These are phyloP conservation scores for Ottelia alismoides DNA, from an alignment of 106 monocot genomes.

Conservation along the genomic window DNA sequence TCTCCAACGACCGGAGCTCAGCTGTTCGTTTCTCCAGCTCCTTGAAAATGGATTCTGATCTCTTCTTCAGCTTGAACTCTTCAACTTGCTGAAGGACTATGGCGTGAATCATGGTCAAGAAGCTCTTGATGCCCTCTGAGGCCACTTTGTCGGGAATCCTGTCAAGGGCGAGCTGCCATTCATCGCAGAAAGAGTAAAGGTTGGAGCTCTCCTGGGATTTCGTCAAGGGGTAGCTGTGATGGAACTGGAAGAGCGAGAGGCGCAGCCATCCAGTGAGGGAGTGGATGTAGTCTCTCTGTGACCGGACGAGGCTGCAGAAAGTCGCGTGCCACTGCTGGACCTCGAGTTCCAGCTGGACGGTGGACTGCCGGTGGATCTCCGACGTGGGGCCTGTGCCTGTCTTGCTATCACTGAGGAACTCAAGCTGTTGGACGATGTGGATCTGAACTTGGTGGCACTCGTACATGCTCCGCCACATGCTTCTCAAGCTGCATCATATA, in stretches of 20 bases:
- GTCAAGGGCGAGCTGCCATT: too few species aligned
- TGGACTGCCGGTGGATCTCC: slow-evolving; percentile 47
- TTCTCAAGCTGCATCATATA: too few species aligned
- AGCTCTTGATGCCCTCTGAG: slow-evolving; percentile 78
- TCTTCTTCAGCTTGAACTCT: slow-evolving; percentile 57
- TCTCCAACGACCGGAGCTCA: slow-evolving; percentile 47
- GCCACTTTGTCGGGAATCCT: slow-evolving; percentile 68
- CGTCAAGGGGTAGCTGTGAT: too few species aligned
- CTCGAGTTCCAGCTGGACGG: slow-evolving; percentile 69
- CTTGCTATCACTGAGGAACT: slow-evolving; percentile 31
- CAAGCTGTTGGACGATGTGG: slow-evolving; percentile 76
- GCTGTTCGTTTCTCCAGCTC: slow-evolving; percentile 45
- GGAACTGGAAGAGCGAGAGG: slow-evolving; percentile 57
- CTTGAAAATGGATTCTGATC: slow-evolving; percentile 36
- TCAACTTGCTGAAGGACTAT: slow-evolving; percentile 63
- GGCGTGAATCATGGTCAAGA: slow-evolving; percentile 53
- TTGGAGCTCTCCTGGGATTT: slow-evolving; percentile 21
- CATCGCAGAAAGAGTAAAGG: too few species aligned
- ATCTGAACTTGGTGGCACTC: too few species aligned
- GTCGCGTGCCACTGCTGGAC: slow-evolving; percentile 60
- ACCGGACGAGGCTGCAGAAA: slow-evolving; percentile 55
- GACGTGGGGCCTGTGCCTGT: slow-evolving; percentile 44
- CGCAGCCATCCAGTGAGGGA: too few species aligned
- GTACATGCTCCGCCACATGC: too few species aligned
- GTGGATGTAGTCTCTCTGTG: slow-evolving; percentile 83